Base-by-base conservation (phyloP, 2,329 filamentous ascomycete species). In the Botrytis galanthina region DNA sequence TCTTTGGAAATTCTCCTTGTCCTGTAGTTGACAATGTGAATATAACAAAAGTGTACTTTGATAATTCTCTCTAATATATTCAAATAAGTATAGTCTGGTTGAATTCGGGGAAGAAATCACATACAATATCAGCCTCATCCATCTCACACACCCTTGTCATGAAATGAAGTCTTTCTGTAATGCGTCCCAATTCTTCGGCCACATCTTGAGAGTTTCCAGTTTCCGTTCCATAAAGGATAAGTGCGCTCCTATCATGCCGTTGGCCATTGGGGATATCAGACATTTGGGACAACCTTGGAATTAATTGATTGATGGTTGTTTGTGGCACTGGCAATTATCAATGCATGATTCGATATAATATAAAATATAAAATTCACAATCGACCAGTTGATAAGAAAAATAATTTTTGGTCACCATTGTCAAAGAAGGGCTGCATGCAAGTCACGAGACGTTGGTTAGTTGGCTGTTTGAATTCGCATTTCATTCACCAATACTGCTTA, bases 191-290 rank as follows among this genome's bases (percentile, higher is more conserved):
- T 81, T 98, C 94, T 79, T 94, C 91, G 32, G 96, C 95, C 76
- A 95, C 89, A 83, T 98, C 95, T 82, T 97, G 93, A 72, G 94
- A 92, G 80, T 96, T 98, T 73, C 96, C 96, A 35, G 95, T 98
- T 84, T 99, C 96, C 57, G 95, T 97, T 72, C 94, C 96, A 83
- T 97, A 99, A 48, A 97, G 87, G 73, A 99, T 87, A 77, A 97
- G 88, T 70, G 87, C 89, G 60, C 84, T 87, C 77, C 87, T 78
- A 63, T 79, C 78, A 77, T 80, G 79, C 44, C 71, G 76, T 64
- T 79, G 78, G 35, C 76, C 77, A 54, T 71, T 71, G 22, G 26
- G 32, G 26, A 51, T 61, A 32, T 57, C 61, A 29, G 48, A 72
- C 70, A 72, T 72, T 29, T 60, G 60, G 37, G 9, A 51, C 3